Base-by-base conservation (phyloP, 306 rosid species). In the Acacia acuminata region DNA sequence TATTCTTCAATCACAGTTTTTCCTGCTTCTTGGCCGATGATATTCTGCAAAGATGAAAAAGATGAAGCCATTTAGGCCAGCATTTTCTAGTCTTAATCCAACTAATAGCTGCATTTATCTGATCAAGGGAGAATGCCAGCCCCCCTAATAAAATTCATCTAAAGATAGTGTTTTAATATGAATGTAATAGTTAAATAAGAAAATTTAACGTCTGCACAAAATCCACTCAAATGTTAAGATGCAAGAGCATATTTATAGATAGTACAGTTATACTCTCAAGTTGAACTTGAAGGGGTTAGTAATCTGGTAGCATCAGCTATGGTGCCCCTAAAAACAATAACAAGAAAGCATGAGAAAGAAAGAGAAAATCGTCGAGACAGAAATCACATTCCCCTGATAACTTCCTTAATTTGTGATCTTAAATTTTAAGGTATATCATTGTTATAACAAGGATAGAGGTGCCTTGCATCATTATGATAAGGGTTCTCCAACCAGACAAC, bases 1-100 rank as follows among this genome's bases (percentile, higher is more conserved):
- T 93, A 96, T 82, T 92, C 98, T 79, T 90, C 94, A 76, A 88
- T 96, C 84, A 96, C 97, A 82, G 86, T 66, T 84, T 88, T 92
- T 43, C 99, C 97, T 2, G 84, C 85, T 79, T 92, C 94, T 88
- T 92, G 86, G 61, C 99, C 99, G 43, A 96, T 86, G 76, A 94
- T 96, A 81, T 96, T 96, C 98, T 96, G 90, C 87, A 84, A 43
- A 67, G 66, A 78, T 73, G 80, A 71, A 27, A 60, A 25, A 82
- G 64, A 71, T 22, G 42, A 81, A 67, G 36, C 45, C 66, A 34
- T 74, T 71, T 58, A 65, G 36, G 63, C 27, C 69, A 40, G 64
- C 79, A 77, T 73, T 77, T 66, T 51, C 75, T 38, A 9, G 44
- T 30, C 7, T 27, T 55, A 13, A 71, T 34, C 58, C 47, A 50